These are phyloP conservation scores for Puccinellia tenuiflora DNA, from an alignment of 176 grass and related monocot genomes.

Conservation along the genomic window DNA sequence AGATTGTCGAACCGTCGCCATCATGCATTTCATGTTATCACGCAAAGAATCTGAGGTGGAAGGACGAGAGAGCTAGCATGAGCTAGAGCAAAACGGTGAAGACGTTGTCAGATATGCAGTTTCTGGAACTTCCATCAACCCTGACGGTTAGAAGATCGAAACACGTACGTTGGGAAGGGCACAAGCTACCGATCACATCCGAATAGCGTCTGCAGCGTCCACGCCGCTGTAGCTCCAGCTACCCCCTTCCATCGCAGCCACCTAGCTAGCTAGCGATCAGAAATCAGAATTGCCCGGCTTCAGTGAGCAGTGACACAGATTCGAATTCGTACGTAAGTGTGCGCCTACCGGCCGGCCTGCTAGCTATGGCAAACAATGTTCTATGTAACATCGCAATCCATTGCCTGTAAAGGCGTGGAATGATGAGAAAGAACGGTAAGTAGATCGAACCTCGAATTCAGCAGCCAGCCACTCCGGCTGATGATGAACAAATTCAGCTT, in stretches of 20 bases:
- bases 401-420: not conserved
- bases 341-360: not conserved
- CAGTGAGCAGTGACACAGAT: not conserved
- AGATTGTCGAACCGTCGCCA: not conserved
- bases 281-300: not conserved
- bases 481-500: constrained; percentile 22
- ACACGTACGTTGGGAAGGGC: not conserved
- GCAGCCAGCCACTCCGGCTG: constrained; percentile 11
- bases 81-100: not conserved
- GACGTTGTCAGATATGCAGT: not conserved
- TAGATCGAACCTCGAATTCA: constrained; percentile 13
- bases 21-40: not conserved
- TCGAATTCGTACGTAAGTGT: not conserved
- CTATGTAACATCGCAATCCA: constrained; percentile 13
- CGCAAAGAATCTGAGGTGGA: not conserved
- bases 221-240: not conserved
- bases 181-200: not conserved
- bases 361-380: not conserved
- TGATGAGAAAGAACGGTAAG: not conserved
- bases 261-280: not conserved
- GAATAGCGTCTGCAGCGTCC: not conserved
- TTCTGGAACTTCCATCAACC: not conserved
- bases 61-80: not conserved
- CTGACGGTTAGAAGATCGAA: not conserved
- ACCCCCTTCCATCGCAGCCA: not conserved